Evolutionary conservation across 2,329 filamentous ascomycete species (phyloP), one percentile per base, ranked within the genome.

Genomic region (Elsinoe arachidis): DNA sequence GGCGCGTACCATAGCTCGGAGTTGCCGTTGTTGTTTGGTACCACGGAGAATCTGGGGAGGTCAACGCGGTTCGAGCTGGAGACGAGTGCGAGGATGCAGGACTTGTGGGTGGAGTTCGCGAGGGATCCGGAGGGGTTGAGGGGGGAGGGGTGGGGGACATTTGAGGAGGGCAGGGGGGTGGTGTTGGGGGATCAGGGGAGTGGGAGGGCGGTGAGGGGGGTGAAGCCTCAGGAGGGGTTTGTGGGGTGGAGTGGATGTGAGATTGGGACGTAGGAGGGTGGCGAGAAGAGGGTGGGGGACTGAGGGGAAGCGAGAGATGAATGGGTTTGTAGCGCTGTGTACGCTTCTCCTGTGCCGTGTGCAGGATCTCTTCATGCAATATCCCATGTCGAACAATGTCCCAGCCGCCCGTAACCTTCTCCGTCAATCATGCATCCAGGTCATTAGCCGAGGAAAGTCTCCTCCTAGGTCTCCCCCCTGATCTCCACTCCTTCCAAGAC

Each of bases 401-500:
- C 17, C 41, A 26, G 2, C 26, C 26, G 26, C 26, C 26, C 26
- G 7, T 46, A 10, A 46, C 26, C 9, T 14, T 17, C 14, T 46
- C 10, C n/a, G 2, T 12, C 10, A 5, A 23, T 12, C 19, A 46
- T 21, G 2, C 17, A 17, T 26, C 19, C 26, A 14, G 12, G 19
- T 46, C 41, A 17, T 46, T 11, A 46, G 5, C n/a, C 49, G 2
- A 26, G 34, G 34, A 53, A 37, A 9, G 49, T 38, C 49, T 53
- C 34, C 33, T 39, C 35, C 49, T 53, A 89, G 78, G 5, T 82
- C 75, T 7, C 85, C 76, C 1, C 85, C 52, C 44, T 57, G n/a
- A 66, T 56, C 60, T 86, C 76, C 59, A 95, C 75, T 1, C 85
- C 86, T 71, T 93, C 89, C 56, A 99, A 73, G 5, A 82, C 81